Percentiles rank a stretch among this genome's conserved stretches.
phyloP scores from a whole-genome alignment of 495 filamentous ascomycete species.

The Staphylotrichum longicolle region DNA sequence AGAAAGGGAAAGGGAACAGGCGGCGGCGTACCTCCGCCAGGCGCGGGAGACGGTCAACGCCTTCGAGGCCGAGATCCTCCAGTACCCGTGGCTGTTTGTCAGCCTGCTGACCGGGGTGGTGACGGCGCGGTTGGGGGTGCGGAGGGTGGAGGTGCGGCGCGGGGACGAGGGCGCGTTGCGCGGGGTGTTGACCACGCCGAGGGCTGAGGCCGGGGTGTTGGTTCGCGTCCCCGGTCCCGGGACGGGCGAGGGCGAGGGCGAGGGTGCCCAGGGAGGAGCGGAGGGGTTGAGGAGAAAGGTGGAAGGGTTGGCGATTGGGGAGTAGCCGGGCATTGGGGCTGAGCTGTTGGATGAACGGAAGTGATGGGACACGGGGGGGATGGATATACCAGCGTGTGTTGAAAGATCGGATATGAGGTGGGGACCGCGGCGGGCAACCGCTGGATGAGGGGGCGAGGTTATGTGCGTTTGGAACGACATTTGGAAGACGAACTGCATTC shows the following conservation, averaged over 20 bases:
- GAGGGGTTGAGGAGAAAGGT: not conserved
- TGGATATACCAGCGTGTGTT: too few relatives aligned
- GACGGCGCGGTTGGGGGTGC: constrained; percentile 56
- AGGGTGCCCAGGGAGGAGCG: not conserved
- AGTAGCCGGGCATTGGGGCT: not conserved
- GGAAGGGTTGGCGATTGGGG: constrained; percentile 15
- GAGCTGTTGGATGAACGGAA: too few relatives aligned
- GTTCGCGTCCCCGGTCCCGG: not conserved
- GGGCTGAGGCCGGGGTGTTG: constrained; percentile 24
- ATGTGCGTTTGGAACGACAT: too few relatives aligned
- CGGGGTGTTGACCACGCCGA: constrained; percentile 16
- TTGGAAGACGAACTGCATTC: too few relatives aligned
- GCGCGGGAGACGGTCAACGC: constrained; percentile 74
- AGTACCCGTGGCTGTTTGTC: constrained; percentile 86
- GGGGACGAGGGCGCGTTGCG: constrained; percentile 13
- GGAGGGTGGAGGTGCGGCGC: constrained; percentile 10
- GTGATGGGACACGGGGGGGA: too few relatives aligned
- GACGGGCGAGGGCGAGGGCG: not conserved
- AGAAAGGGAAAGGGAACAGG: not conserved
- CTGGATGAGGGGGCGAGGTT: too few relatives aligned
- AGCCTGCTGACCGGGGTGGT: constrained; percentile 76
- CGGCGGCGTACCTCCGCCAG: constrained; percentile 51
- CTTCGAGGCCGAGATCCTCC: constrained; percentile 85
- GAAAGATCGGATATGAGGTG: too few relatives aligned
- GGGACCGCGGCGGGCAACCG: too few relatives aligned